These are phyloP conservation scores for Petunia hybrid DNA, from an alignment of 305 asterid species.

Conservation along the genomic window DNA sequence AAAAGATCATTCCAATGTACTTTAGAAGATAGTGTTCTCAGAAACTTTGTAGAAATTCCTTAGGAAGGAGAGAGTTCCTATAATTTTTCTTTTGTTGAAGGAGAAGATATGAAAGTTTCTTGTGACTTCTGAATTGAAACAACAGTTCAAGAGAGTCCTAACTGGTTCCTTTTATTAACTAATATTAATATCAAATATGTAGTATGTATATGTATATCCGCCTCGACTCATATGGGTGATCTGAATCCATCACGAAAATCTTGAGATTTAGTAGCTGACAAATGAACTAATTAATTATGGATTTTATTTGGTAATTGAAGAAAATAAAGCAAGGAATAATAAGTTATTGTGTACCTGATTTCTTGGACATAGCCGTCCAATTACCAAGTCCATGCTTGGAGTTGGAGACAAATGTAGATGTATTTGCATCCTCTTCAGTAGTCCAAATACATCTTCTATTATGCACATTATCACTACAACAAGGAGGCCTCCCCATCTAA, in stretches of 20 bases:
- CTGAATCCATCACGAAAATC: not conserved
- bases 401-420: conserved; percentile 34
- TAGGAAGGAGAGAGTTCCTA: too few relatives aligned
- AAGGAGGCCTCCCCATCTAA: conserved; percentile 60
- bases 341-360: conserved; percentile 41
- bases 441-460: conserved; percentile 49
- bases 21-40: too few relatives aligned
- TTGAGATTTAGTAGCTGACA: not conserved
- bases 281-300: not conserved
- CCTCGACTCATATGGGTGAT: too few relatives aligned
- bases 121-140: too few relatives aligned
- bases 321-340: not conserved
- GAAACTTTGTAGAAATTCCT: too few relatives aligned
- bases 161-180: too few relatives aligned
- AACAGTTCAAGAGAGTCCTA: too few relatives aligned
- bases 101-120: too few relatives aligned
- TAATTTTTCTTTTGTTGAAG: too few relatives aligned
- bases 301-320: not conserved
- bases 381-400: conserved; percentile 49
- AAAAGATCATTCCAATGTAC: too few relatives aligned
- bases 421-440: conserved; percentile 44
- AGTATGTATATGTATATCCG: too few relatives aligned
- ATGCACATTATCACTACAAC: conserved; percentile 45
- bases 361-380: conserved; percentile 53
- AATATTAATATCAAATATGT: too few relatives aligned